Evolutionary conservation across 106 monocot genomes (phyloP).

Genomic region (Iris macrosiphon): DNA sequence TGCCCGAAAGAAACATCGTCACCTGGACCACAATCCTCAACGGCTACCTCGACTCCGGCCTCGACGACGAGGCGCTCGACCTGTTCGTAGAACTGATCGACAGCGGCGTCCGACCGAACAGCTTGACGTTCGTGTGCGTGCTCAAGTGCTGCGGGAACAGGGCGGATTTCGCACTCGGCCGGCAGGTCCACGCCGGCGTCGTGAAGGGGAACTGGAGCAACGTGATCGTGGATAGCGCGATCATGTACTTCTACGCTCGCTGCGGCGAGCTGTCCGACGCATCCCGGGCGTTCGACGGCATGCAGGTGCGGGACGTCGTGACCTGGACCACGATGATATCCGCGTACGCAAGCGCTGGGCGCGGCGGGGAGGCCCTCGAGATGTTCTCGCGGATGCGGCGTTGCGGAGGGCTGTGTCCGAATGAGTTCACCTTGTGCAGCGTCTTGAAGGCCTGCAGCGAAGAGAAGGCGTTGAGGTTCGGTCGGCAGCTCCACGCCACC

Average conservation of each 20-base stretch:
- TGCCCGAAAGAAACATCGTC: conserved; percentile 54
- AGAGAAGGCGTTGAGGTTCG: conserved; percentile 47
- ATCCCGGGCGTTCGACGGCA: conserved; percentile 34
- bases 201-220: conserved; percentile 61
- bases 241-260: conserved; percentile 60
- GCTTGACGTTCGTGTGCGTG: conserved; percentile 69
- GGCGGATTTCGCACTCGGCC: conserved; percentile 54
- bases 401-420: conserved; percentile 31
- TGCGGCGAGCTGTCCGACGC: conserved; percentile 45
- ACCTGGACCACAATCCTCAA: conserved; percentile 75
- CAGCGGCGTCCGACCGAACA: conserved; percentile 31
- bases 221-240: conserved; percentile 68
- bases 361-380: conserved; percentile 35
- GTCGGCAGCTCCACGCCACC: conserved; percentile 71
- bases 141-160: conserved; percentile 59
- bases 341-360: conserved; percentile 48
- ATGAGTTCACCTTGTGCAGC: conserved; percentile 82
- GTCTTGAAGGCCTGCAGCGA: conserved; percentile 77
- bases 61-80: conserved; percentile 28
- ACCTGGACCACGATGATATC: conserved; percentile 83
- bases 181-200: conserved; percentile 60
- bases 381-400: conserved; percentile 61
- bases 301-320: conserved; percentile 49
- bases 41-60: conserved; percentile 44
- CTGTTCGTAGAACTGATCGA: conserved; percentile 42